Evolutionary conservation across 495 filamentous ascomycete species (phyloP).

Genomic region (Penicillium cinerascens): DNA sequence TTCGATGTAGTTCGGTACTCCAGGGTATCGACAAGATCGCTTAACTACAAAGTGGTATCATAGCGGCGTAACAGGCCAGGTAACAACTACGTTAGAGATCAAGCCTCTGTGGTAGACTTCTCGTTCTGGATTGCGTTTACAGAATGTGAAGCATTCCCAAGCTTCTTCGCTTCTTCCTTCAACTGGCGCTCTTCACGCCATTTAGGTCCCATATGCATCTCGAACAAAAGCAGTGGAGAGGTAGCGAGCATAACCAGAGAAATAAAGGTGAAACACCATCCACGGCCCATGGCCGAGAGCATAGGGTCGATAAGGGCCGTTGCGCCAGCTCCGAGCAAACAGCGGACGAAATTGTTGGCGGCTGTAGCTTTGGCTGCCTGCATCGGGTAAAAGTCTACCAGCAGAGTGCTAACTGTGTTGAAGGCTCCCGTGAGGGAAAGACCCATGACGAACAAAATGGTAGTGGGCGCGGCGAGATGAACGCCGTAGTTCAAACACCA

Average conservation of each 20-base stretch:
- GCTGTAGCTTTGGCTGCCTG: constrained; percentile 64
- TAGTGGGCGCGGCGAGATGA: constrained; percentile 42
- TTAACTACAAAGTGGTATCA: constrained; percentile 1
- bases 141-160: not conserved
- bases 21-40: constrained; percentile 1
- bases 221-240: constrained; percentile 49
- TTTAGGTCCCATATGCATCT: constrained; percentile 41
- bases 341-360: constrained; percentile 67
- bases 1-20: not conserved
- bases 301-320: constrained; percentile 65
- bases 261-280: constrained; percentile 69
- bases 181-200: constrained; percentile 47
- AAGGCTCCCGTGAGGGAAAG: constrained; percentile 53
- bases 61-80: not conserved
- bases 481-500: constrained; percentile 35
- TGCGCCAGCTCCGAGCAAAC: constrained; percentile 62
- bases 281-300: constrained; percentile 59
- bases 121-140: not conserved
- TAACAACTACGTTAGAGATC: not conserved
- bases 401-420: constrained; percentile 55
- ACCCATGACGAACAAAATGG: constrained; percentile 60
- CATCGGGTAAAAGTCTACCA: constrained; percentile 63
- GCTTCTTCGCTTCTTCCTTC: constrained; percentile 17
- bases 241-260: constrained; percentile 50
- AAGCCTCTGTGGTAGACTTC: not conserved